Conservation (phyloP, 495 filamentous ascomycete genomes). For the Platismatia glauca region DNA sequence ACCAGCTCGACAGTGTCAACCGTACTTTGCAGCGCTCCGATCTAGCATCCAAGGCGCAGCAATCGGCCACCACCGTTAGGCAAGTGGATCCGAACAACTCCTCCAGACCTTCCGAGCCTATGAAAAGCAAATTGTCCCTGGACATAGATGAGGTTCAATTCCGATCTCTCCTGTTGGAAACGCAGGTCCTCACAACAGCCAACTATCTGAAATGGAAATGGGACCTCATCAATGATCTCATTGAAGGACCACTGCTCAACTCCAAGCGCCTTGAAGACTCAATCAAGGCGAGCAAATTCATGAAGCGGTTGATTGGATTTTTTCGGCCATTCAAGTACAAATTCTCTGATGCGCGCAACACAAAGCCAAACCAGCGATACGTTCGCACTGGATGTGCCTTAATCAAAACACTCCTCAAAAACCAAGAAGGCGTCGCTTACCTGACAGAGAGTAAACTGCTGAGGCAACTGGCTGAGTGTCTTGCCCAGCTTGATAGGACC, state of each 20-base stretch:
- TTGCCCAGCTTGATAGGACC: conserved; percentile 85
- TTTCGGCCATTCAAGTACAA: conserved; percentile 95
- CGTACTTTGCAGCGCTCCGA: conserved; percentile 79
- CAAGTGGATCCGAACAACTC: conserved; percentile 11
- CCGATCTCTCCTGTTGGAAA: conserved; percentile 76
- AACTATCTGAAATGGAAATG: conserved; percentile 95
- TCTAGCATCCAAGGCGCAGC: conserved; percentile 31
- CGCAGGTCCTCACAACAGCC: conserved; percentile 70
- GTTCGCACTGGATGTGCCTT: conserved; percentile 80
- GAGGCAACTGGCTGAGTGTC: conserved; percentile 85
- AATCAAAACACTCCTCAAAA: conserved; percentile 76
- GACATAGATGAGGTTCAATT: conserved; percentile 85
- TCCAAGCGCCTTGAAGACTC: conserved; percentile 88
- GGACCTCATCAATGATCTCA: conserved; percentile 80
- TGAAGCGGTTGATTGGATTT: conserved; percentile 88
- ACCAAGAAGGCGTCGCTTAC: conserved; percentile 71
- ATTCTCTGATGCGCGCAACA: conserved; percentile 77
- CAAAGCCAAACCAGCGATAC: conserved; percentile 88
- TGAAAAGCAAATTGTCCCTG: conserved; percentile 61
- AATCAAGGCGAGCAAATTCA: conserved; percentile 88
- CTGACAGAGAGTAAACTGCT: conserved; percentile 86
- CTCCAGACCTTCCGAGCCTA: conserved; percentile 46
- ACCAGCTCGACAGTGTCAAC: conserved; percentile 96
- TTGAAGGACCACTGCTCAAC: conserved; percentile 89
- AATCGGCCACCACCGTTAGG: conserved; percentile 25